phyloP scores from a whole-genome alignment of 2,329 filamentous ascomycete genomes.

The Drechslera avenae region DNA sequence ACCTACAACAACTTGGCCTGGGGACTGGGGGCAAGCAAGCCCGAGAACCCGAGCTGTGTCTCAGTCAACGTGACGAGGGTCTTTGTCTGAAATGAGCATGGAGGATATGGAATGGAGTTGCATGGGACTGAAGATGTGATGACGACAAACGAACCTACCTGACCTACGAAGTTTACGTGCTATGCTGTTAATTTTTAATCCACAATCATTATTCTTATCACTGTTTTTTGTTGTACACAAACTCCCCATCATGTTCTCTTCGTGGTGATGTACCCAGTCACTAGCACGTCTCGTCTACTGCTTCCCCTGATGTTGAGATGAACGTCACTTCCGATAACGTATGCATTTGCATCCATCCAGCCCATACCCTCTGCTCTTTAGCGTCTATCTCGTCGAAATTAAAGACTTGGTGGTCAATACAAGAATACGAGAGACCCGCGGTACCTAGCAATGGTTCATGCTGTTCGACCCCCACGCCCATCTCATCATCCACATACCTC shows the following conservation, averaged over 20 bases:
- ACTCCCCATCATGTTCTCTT: not conserved
- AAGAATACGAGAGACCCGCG: not conserved
- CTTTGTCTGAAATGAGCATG: constrained; percentile 13
- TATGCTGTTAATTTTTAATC: no score
- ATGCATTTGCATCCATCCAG: no score
- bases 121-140: not conserved
- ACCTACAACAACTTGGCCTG: constrained; percentile 52
- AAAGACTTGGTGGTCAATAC: not conserved
- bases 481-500: not conserved
- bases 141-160: not conserved
- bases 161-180: not conserved
- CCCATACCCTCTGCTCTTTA: no score
- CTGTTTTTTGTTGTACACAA: not conserved
- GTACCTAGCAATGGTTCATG: not conserved
- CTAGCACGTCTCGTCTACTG: no score
- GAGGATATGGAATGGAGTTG: not conserved
- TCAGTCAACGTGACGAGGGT: constrained; percentile 51
- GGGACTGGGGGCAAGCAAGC: constrained; percentile 47
- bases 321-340: no score
- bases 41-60: constrained; percentile 55
- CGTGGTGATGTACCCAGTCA: not conserved
- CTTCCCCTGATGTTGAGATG: not conserved
- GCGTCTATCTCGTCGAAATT: no score
- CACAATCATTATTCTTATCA: no score
- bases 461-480: not conserved